A percentile compares a stretch with the other conserved stretches of the same genome.
phyloP scores from a whole-genome alignment of 345 rosid species.

The Iberis pinnata region DNA sequence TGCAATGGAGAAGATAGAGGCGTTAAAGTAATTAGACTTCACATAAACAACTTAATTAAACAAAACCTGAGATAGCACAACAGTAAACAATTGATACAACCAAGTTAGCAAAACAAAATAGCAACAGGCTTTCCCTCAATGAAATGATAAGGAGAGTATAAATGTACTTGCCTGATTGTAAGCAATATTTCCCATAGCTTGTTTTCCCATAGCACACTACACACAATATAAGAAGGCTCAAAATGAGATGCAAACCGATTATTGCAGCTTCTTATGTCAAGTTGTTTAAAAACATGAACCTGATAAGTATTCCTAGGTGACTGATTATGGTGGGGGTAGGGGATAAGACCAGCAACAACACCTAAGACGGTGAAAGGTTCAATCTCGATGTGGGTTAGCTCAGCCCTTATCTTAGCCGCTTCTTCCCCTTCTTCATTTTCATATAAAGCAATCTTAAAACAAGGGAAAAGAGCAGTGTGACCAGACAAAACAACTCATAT shows the following conservation, averaged over 20 bases:
- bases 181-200: constrained; percentile 97
- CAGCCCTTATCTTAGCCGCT: constrained; percentile 21
- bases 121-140: neutral
- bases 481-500: constrained; percentile 6
- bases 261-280: constrained; percentile 16
- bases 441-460: constrained; percentile 74
- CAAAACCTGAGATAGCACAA: constrained; percentile 1
- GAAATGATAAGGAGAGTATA: constrained; percentile 3
- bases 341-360: constrained; percentile 90
- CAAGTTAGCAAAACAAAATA: constrained; percentile 10
- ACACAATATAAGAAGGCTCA: constrained; percentile 9
- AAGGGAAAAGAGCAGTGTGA: constrained; percentile 14
- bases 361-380: constrained; percentile 97
- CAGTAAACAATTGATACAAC: neutral
- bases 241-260: constrained; percentile 7
- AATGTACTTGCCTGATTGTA: constrained; percentile 69
- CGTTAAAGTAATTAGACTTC: constrained; percentile 1
- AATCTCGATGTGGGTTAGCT: constrained; percentile 88
- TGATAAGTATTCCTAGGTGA: constrained; percentile 97
- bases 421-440: constrained; percentile 43
- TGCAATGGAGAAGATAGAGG: constrained; percentile 1
- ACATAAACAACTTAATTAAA: constrained; percentile 11
- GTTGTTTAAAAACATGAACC: constrained; percentile 38
- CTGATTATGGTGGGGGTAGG: constrained; percentile 97
- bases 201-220: constrained; percentile 99